Conservation (phyloP, 306 rosid genomes). For the Fagus crenata region DNA sequence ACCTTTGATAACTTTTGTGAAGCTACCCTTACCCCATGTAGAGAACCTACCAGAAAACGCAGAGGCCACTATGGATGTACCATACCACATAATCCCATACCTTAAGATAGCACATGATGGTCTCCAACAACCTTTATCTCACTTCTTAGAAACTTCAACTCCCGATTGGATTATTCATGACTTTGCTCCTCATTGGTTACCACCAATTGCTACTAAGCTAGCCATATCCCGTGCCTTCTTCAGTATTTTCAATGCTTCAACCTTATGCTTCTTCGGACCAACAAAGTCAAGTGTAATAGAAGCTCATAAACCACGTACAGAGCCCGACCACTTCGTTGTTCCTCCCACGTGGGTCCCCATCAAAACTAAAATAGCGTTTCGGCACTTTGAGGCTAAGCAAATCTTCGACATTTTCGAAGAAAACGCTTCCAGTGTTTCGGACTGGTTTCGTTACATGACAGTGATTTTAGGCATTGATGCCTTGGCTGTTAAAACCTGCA, state of each 20-base stretch:
- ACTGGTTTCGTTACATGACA: neutral
- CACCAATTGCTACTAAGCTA: neutral
- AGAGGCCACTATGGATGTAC: conserved; percentile 27
- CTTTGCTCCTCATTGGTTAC: conserved; percentile 24
- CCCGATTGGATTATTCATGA: conserved; percentile 31
- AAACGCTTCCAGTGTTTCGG: conserved; percentile 17
- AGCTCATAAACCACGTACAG: neutral
- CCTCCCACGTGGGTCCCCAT: conserved; percentile 35
- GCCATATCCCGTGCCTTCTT: conserved; percentile 8
- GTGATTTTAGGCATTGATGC: neutral
- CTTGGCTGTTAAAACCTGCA: conserved; percentile 27
- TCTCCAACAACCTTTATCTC: conserved; percentile 12
- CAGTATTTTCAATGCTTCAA: conserved; percentile 9
- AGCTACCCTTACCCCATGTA: too few relatives aligned
- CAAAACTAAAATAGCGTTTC: conserved; percentile 10
- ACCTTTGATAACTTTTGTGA: too few relatives aligned
- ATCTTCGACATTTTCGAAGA: neutral
- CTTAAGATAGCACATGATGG: conserved; percentile 31
- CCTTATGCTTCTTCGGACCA: conserved; percentile 2
- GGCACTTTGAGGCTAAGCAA: conserved; percentile 18
- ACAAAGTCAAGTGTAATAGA: neutral
- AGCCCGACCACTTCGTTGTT: neutral
- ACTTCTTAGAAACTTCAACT: conserved; percentile 17
- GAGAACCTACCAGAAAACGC: too few relatives aligned
- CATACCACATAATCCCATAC: neutral